Conservation (phyloP, 75 land plant species). For the Chamaecyparis obtusa region DNA sequence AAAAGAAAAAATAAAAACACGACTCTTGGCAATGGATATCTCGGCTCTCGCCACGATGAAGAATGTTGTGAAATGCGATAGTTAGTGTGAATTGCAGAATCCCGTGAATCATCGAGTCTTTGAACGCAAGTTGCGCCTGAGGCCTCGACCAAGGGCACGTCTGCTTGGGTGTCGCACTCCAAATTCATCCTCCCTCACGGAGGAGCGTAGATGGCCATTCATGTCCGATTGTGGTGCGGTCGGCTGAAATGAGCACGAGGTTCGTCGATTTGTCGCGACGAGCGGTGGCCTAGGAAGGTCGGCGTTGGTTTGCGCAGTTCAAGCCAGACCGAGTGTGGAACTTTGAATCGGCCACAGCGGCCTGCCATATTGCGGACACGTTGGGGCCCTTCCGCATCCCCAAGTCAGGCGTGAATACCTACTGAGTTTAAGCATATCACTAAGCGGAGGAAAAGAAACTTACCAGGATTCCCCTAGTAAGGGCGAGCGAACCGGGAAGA, state of each 20-base stretch:
- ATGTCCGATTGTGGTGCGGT: background rate
- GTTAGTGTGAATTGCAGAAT: conserved; percentile 47
- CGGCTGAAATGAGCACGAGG: background rate
- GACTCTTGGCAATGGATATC: conserved; percentile 15
- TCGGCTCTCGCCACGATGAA: conserved; percentile 30
- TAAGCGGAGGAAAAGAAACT: conserved; percentile 2
- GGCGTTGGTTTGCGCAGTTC: too few relatives aligned
- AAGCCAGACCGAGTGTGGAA: too few relatives aligned
- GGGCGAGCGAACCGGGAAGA: too few relatives aligned
- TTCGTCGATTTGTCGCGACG: background rate
- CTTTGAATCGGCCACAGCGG: too few relatives aligned
- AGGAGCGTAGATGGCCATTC: background rate
- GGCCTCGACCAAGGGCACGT: conserved; percentile 1
- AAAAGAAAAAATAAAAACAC: background rate
- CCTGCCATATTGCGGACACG: too few relatives aligned
- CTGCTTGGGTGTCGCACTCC: background rate
- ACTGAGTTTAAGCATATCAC: conserved; percentile 12
- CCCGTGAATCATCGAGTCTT: conserved; percentile 41
- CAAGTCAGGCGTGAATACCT: background rate
- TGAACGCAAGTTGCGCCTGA: conserved; percentile 39
- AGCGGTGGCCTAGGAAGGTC: background rate
- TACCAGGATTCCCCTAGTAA: too few relatives aligned
- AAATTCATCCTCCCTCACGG: background rate
- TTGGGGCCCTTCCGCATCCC: background rate
- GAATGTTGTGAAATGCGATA: conserved; percentile 38